These are phyloP conservation scores for Primulina huaijiensis DNA, from an alignment of 257 asterid genomes.

Conservation along the genomic window DNA sequence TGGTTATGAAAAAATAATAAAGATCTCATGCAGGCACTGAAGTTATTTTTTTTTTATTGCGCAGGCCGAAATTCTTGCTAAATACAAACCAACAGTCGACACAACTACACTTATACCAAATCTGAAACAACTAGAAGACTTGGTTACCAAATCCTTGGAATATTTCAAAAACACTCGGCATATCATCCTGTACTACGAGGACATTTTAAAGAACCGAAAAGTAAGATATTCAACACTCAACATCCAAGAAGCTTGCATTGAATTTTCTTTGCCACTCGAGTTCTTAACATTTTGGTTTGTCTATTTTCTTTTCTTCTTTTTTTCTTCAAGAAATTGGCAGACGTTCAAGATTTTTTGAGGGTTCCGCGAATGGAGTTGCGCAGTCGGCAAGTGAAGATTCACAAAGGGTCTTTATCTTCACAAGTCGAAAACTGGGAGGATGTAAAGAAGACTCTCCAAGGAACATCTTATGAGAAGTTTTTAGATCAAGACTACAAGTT, in stretches of 20 bases:
- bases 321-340: conserved; percentile 57
- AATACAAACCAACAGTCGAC: conserved; percentile 43
- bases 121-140: conserved; percentile 43
- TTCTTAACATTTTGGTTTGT: neutral
- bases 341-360: conserved; percentile 73
- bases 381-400: conserved; percentile 94
- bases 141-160: conserved; percentile 38
- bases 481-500: conserved; percentile 59
- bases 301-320: neutral
- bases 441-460: conserved; percentile 58
- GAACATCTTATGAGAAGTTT: conserved; percentile 65
- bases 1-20: neutral
- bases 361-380: conserved; percentile 59
- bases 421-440: conserved; percentile 90
- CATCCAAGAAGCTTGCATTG: neutral
- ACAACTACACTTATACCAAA: conserved; percentile 33
- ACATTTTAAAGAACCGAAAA: conserved; percentile 39
- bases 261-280: neutral
- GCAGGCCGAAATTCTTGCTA: conserved; percentile 59
- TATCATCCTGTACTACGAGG: conserved; percentile 53
- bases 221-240: neutral
- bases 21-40: neutral
- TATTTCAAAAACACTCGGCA: conserved; percentile 47
- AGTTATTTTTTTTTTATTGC: neutral
- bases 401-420: conserved; percentile 63